phyloP scores from a whole-genome alignment of 805 yeast species.

The Vanderwaltozyma yarrowii region DNA sequence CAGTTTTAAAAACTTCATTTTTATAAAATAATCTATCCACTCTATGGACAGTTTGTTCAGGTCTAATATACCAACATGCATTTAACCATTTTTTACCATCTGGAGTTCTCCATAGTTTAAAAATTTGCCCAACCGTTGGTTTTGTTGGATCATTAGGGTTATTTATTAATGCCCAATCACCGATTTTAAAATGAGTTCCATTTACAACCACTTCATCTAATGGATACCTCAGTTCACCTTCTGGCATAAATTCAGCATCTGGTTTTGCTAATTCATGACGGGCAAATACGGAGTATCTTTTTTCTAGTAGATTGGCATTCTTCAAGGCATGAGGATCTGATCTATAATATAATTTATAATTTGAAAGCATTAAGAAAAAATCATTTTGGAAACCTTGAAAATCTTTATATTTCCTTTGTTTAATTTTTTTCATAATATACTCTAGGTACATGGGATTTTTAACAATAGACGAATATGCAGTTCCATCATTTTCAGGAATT shows the following conservation, averaged over 20 bases:
- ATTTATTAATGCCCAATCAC: slow-evolving; percentile 87
- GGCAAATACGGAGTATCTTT: slow-evolving; percentile 44
- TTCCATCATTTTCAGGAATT: slow-evolving; percentile 48
- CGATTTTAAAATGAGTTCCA: slow-evolving; percentile 69
- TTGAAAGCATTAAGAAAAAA: slow-evolving; percentile 60
- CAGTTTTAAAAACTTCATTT: slow-evolving; percentile 93
- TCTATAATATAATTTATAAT: slow-evolving; percentile 57
- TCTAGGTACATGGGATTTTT: slow-evolving; percentile 56
- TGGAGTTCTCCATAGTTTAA: slow-evolving; percentile 75
- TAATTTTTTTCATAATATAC: slow-evolving; percentile 71
- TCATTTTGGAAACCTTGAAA: slow-evolving; percentile 74
- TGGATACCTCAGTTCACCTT: slow-evolving; percentile 63
- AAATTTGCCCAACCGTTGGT: slow-evolving; percentile 90
- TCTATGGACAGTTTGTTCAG: slow-evolving; percentile 95
- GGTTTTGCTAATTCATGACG: slow-evolving; percentile 71
- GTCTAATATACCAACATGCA: slow-evolving; percentile 96
- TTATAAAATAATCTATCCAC: slow-evolving; percentile 81
- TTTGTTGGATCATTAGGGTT: slow-evolving; percentile 82
- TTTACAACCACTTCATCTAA: slow-evolving; percentile 63
- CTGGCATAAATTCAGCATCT: slow-evolving; percentile 61
- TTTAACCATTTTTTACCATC: slow-evolving; percentile 83
- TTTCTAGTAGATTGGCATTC: slow-evolving; percentile 56
- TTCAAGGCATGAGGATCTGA: slow-evolving; percentile 47
- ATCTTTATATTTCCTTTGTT: slow-evolving; percentile 68
- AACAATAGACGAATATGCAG: slow-evolving; percentile 37